Evolutionary conservation across 2,329 filamentous ascomycete species (phyloP).

Genomic region (Ramularia collo-cygni): DNA sequence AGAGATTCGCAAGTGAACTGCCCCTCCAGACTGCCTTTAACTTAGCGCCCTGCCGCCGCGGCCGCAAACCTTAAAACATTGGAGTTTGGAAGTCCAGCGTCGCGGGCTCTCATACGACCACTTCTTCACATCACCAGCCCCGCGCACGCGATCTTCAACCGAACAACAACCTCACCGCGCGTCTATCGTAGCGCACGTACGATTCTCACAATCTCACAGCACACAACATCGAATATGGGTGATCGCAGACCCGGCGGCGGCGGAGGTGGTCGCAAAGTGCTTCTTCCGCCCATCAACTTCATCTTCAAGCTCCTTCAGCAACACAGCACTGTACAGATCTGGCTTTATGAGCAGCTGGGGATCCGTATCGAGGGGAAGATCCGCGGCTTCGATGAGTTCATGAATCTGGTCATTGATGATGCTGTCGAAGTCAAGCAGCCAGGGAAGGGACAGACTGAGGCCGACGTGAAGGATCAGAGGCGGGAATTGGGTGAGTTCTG

Average conservation of each 20-base stretch:
- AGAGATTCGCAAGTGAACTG: too few species aligned
- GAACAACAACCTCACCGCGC: neutral
- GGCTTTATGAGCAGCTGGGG: slow-evolving; percentile 92
- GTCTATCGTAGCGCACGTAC: neutral
- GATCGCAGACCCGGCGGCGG: slow-evolving; percentile 41
- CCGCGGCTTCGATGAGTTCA: slow-evolving; percentile 96
- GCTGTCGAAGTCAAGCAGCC: slow-evolving; percentile 73
- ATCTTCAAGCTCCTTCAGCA: slow-evolving; percentile 88
- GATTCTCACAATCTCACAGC: neutral
- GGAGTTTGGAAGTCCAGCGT: too few species aligned
- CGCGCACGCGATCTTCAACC: neutral
- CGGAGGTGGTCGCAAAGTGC: slow-evolving; percentile 53
- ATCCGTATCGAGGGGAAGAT: slow-evolving; percentile 97
- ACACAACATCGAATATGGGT: slow-evolving; percentile 38
- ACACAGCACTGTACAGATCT: slow-evolving; percentile 82
- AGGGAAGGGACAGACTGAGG: slow-evolving; percentile 17
- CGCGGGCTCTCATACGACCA: neutral
- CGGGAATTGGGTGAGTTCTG: slow-evolving; percentile 13
- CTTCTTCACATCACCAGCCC: neutral
- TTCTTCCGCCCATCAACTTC: slow-evolving; percentile 75
- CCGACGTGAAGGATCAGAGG: slow-evolving; percentile 16
- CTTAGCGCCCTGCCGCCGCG: neutral
- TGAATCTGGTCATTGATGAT: slow-evolving; percentile 96
- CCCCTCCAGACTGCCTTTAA: too few species aligned
- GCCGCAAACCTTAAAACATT: neutral